Evolutionary conservation across 495 filamentous ascomycete species (phyloP), one percentile per base, ranked within the genome.

Genomic region (Podospora didyma): DNA sequence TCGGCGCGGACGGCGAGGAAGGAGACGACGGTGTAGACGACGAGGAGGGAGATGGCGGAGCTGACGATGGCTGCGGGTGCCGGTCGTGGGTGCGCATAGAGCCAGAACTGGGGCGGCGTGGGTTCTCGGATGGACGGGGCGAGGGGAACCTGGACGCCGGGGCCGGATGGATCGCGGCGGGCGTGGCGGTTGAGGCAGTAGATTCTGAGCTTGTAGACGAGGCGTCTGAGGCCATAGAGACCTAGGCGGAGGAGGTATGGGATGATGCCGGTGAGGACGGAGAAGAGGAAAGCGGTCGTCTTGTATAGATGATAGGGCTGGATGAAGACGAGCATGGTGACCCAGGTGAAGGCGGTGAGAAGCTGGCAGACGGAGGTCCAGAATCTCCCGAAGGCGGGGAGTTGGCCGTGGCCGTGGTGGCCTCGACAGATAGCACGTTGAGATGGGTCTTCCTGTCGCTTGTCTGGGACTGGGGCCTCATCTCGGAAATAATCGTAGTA

Each of bases 351-450:
- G 5, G 58, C 19, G 11, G 65, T 68, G 44, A 66, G 50, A 14
- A 66, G 19, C 41, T 52, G 41, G 56, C 63, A 66, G 34, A 56
- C 9, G 7, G 39, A 42, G 16, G 56, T 41, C 50, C 52, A 62
- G n/a, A 35, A 10, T 23, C 2, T 17, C 24, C 21, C 50, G n/a
- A 50, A 47, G 28, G 56, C 45, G n/a, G 39, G 4, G 37, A 63
- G 44, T 2, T 41, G 6, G 34, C 64, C 64, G 51, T 66, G 63
- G 37, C 65, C 65, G 58, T 68, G 65, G 51, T 49, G 39, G 39
- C 39, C 39, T 17, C n/a, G 6, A 16, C 39, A 42, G n/a, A 42
- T 14, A 4, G 39, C 2, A n/a, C n/a, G n/a, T n/a, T n/a, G n/a
- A n/a, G n/a, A n/a, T n/a, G n/a, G n/a, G n/a, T n/a, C n/a, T n/a